These are phyloP conservation scores for Pseudogymnoascus sp. DNA, from an alignment of 2,329 filamentous ascomycete species.

Conservation along the genomic window DNA sequence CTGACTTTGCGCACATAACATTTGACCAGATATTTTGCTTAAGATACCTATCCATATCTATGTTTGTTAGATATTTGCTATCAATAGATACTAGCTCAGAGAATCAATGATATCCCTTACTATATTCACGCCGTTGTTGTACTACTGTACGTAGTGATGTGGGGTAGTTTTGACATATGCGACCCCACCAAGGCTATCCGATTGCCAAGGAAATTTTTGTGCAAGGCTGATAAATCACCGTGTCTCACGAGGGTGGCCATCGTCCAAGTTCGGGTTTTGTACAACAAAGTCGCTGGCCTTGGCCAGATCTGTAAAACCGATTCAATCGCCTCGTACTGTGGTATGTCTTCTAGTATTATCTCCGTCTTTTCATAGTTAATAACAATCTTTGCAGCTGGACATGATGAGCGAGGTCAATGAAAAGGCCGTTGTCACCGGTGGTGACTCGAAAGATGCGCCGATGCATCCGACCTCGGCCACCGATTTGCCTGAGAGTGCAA, in stretches of 20 bases:
- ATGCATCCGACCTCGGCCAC: neutral
- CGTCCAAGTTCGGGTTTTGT: neutral
- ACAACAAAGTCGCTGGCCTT: neutral
- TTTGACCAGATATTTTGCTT: neutral
- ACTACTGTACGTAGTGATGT: neutral
- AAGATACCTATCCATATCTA: neutral
- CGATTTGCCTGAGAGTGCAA: neutral
- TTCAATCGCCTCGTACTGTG: neutral
- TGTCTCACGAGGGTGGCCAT: neutral
- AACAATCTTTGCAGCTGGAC: neutral
- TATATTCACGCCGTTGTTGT: neutral
- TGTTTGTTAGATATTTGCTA: slow-evolving; percentile 3
- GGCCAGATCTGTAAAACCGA: neutral
- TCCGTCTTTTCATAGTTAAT: too few species aligned
- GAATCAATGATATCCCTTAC: neutral
- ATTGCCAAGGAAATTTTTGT: neutral
- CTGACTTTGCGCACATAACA: neutral
- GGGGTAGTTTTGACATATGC: slow-evolving; percentile 1
- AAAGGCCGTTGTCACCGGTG: neutral
- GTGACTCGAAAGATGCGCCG: neutral
- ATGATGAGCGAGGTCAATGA: slow-evolving; percentile 6
- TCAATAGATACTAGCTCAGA: neutral
- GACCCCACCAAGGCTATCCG: neutral
- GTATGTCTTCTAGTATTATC: neutral
- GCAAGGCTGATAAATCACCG: slow-evolving; percentile 4